phyloP scores from a whole-genome alignment of 2,329 filamentous ascomycete genomes.

The Colletotrichum euphorbiae region DNA sequence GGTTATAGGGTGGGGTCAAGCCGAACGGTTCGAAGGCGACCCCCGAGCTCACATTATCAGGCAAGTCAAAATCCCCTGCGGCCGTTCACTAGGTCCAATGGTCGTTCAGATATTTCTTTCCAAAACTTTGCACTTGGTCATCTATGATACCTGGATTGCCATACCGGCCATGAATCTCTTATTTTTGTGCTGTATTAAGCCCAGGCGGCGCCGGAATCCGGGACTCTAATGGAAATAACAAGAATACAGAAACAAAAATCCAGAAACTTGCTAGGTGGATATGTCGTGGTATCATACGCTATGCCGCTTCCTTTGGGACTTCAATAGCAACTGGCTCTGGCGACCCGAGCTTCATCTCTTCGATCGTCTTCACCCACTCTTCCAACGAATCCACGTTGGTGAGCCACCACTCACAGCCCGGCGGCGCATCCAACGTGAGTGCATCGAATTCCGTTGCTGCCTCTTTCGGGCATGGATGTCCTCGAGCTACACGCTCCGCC shows the following conservation, averaged over 20 bases:
- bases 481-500: conserved; percentile 33
- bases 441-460: conserved; percentile 24
- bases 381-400: conserved; percentile 31
- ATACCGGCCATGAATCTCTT: neutral
- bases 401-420: conserved; percentile 30
- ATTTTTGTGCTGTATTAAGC: too few relatives aligned
- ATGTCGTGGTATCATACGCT: neutral
- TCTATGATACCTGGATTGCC: too few relatives aligned
- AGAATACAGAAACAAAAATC: neutral
- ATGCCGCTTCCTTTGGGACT: neutral
- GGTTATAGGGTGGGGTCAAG: neutral
- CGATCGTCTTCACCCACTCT: conserved; percentile 24
- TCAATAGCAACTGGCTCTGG: neutral
- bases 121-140: too few relatives aligned
- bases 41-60: neutral
- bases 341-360: conserved; percentile 29
- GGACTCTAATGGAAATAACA: too few relatives aligned
- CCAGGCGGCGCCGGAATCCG: neutral
- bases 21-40: neutral
- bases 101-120: too few relatives aligned
- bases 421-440: conserved; percentile 11
- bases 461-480: conserved; percentile 35
- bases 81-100: too few relatives aligned
- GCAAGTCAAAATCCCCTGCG: neutral
- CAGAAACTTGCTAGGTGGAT: neutral